These are phyloP conservation scores for Cyclostephanos invisitatus DNA, from an alignment of 108 stramenopile species.

Conservation along the genomic window DNA sequence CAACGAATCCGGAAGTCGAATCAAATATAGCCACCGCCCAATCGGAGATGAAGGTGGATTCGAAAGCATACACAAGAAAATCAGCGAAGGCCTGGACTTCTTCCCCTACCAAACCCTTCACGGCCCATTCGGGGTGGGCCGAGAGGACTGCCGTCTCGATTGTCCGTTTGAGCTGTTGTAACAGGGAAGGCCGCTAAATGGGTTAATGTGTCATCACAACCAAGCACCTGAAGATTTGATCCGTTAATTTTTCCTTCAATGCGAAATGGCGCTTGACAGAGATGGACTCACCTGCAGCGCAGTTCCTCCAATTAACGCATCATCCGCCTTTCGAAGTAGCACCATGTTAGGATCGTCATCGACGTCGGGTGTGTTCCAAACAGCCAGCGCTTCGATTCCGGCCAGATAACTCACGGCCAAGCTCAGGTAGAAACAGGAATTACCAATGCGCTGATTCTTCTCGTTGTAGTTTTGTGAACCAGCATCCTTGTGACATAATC, in stretches of 20 bases:
- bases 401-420: conserved; percentile 55
- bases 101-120: conserved; percentile 60
- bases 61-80: conserved; percentile 63
- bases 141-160: conserved; percentile 65
- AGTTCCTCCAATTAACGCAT: conserved; percentile 44
- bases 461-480: conserved; percentile 58
- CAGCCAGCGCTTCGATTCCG: conserved; percentile 60
- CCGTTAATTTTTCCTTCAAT: no score
- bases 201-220: no score
- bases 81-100: conserved; percentile 68
- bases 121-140: conserved; percentile 70
- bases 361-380: conserved; percentile 18
- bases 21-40: conserved; percentile 68
- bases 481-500: conserved; percentile 47
- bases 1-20: conserved; percentile 58
- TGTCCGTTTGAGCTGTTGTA: conserved; percentile 55
- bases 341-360: conserved; percentile 15
- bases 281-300: no score
- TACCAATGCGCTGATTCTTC: conserved; percentile 50
- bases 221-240: no score
- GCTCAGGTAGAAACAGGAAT: conserved; percentile 68
- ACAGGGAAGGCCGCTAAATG: no score
- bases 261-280: no score
- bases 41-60: conserved; percentile 58
- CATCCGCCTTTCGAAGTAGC: conserved; percentile 43